Conservation (phyloP, 352 stramenopile species). For the Pythium myriotylum region DNA sequence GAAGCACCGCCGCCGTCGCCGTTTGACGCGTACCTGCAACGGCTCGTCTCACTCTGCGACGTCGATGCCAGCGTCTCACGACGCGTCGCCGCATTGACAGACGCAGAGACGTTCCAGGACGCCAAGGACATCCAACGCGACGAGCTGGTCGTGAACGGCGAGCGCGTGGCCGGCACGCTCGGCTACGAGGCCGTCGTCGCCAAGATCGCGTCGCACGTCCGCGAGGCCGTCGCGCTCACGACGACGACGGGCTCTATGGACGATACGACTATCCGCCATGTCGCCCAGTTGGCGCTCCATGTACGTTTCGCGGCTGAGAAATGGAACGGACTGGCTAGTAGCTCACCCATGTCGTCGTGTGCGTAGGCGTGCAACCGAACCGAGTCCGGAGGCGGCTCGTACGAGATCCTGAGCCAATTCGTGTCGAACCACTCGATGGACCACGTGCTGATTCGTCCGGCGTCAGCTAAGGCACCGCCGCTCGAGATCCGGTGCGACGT, state of each 20-base stretch:
- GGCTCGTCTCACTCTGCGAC: slow-evolving; percentile 32
- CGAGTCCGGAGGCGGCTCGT: slow-evolving; percentile 72
- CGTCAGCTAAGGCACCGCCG: slow-evolving; percentile 59
- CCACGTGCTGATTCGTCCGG: slow-evolving; percentile 64
- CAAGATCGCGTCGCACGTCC: slow-evolving; percentile 45
- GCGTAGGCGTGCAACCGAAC: slow-evolving; percentile 73
- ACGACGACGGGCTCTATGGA: slow-evolving; percentile 14
- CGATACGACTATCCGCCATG: slow-evolving; percentile 14
- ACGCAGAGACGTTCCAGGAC: slow-evolving; percentile 73
- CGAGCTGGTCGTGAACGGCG: slow-evolving; percentile 68
- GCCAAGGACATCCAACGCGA: slow-evolving; percentile 83
- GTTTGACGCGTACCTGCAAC: slow-evolving; percentile 35
- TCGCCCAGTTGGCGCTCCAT: slow-evolving; percentile 46
- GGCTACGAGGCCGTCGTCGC: slow-evolving; percentile 69
- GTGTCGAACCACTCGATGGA: slow-evolving; percentile 55
- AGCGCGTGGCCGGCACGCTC: slow-evolving; percentile 35
- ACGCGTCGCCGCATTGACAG: slow-evolving; percentile 35
- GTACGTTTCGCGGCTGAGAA: slow-evolving; percentile 12
- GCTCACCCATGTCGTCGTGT: neutral
- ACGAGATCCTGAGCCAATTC: slow-evolving; percentile 67
- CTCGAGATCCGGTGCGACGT: slow-evolving; percentile 62
- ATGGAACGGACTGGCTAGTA: neutral
- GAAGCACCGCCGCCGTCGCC: no score
- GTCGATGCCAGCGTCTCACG: neutral
- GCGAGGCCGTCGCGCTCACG: slow-evolving; percentile 34